Conservation (phyloP, 345 rosid genomes). For the Populus nigra region DNA sequence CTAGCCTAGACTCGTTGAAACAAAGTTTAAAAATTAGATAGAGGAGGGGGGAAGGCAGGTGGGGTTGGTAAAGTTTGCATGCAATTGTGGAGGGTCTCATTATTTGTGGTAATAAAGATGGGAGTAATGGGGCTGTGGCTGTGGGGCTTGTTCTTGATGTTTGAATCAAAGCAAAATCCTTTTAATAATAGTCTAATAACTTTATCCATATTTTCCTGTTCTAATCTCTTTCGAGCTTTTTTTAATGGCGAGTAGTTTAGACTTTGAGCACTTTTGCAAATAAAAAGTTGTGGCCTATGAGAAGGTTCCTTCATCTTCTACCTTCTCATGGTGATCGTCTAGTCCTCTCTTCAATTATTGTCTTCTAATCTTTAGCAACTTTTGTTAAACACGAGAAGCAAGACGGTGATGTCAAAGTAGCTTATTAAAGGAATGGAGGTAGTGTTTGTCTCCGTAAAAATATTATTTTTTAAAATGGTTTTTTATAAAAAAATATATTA, state of each 20-base stretch:
- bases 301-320: slow-evolving; percentile 19
- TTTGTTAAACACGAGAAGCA: slow-evolving; percentile 10
- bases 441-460: no score
- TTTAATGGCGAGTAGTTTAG: no score
- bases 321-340: not conserved
- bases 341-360: slow-evolving; percentile 24
- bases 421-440: not conserved
- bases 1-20: no score
- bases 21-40: no score
- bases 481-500: no score
- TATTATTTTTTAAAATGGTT: no score
- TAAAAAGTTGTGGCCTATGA: no score
- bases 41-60: not conserved
- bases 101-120: not conserved
- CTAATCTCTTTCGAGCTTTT: not conserved
- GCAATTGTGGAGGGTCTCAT: slow-evolving; percentile 6
- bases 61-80: slow-evolving; percentile 6
- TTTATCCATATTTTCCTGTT: not conserved
- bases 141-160: not conserved
- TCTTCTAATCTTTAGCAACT: slow-evolving; percentile 17
- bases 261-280: no score
- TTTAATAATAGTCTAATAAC: not conserved
- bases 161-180: not conserved
- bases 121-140: not conserved
- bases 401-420: not conserved